phyloP scores from a whole-genome alignment of 208 protist species.

The Lotmaria passim region DNA sequence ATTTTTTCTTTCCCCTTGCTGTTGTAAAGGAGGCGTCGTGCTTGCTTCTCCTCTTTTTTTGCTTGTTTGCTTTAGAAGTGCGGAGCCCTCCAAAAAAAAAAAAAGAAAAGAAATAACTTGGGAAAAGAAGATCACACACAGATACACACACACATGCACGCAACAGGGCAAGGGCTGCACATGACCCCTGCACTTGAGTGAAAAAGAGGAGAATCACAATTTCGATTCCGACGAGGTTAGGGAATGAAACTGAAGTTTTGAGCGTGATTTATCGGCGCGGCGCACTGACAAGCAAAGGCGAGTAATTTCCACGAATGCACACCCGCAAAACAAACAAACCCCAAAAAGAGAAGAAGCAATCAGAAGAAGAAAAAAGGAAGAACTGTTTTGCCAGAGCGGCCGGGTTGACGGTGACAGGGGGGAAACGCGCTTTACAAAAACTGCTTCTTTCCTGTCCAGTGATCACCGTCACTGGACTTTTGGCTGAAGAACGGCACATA shows the following conservation, averaged over 20 bases:
- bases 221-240: too few relatives aligned
- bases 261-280: background rate
- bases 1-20: background rate
- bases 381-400: too few relatives aligned
- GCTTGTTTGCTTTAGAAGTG: background rate
- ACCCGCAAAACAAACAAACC: background rate
- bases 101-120: background rate
- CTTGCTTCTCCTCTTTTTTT: constrained; percentile 10
- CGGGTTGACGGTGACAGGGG: too few relatives aligned
- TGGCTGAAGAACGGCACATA: background rate
- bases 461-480: too few relatives aligned
- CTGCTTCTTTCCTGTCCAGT: too few relatives aligned
- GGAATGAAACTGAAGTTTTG: background rate
- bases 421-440: too few relatives aligned
- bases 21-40: too few relatives aligned
- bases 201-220: too few relatives aligned
- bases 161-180: too few relatives aligned
- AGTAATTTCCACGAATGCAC: background rate
- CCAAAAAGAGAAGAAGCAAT: background rate
- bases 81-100: background rate
- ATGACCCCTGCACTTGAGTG: too few relatives aligned
- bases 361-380: constrained; percentile 13
- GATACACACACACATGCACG: background rate
- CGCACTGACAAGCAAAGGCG: background rate
- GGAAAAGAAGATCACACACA: background rate